These are phyloP conservation scores for Scutellaria minor DNA, from an alignment of 257 asterid species.

Conservation along the genomic window DNA sequence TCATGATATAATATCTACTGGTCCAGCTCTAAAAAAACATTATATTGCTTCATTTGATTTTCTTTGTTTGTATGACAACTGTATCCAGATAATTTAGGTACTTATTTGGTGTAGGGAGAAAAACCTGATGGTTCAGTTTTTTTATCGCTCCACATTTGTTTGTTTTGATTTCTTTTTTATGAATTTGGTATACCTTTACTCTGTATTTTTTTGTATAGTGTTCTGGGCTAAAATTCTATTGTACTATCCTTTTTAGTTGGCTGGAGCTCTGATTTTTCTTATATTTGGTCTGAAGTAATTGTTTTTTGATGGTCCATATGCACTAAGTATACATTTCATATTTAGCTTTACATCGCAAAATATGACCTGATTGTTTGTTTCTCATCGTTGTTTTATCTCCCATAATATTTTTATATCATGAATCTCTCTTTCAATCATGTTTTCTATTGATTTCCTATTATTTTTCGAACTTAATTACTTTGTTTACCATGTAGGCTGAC, in stretches of 20 bases:
- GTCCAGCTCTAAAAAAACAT: slow-evolving; percentile 2
- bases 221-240: too few species aligned
- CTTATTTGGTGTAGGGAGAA: slow-evolving; percentile 4
- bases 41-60: slow-evolving; percentile 6
- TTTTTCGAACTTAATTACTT: slow-evolving; percentile 32
- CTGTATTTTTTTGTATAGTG: slow-evolving; percentile 1
- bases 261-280: neutral
- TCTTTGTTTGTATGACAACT: slow-evolving; percentile 14
- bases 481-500: slow-evolving; percentile 67
- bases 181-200: neutral
- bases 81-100: slow-evolving; percentile 14
- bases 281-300: neutral
- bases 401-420: slow-evolving; percentile 2
- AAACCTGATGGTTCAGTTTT: slow-evolving; percentile 23
- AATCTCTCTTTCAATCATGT: slow-evolving; percentile 27
- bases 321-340: slow-evolving; percentile 9
- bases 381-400: slow-evolving; percentile 12
- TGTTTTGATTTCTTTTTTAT: neutral
- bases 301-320: slow-evolving; percentile 13
- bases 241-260: neutral
- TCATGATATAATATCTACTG: neutral
- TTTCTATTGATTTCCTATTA: slow-evolving; percentile 28
- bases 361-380: slow-evolving; percentile 9
- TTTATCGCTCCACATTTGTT: slow-evolving; percentile 10
- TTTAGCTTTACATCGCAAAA: slow-evolving; percentile 2